Evolutionary conservation across 2,329 filamentous ascomycete genomes (phyloP), one percentile per base, ranked within the genome.

Genomic region (Phaeosphaeriaceae sp.): DNA sequence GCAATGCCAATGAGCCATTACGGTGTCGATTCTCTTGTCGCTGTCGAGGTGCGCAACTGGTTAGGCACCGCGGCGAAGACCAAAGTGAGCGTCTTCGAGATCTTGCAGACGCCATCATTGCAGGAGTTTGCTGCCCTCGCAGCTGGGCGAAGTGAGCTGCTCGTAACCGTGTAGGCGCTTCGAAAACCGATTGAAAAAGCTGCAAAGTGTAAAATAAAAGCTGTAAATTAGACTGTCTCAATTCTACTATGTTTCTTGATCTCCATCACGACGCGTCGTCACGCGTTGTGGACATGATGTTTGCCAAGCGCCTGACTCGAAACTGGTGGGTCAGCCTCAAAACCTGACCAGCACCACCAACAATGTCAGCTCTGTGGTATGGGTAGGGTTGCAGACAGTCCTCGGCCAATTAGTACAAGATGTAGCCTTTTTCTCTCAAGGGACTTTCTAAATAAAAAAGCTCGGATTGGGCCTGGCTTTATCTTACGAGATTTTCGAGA

Each of bases 1-100:
- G 36, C 41, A 7, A 13, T 19, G n/a, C 31, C 33, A 11, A 13
- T 51, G 36, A 6, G 17, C 15, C 5, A 33, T 4, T 67, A 70
- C 47, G 67, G 67, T 4, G 52, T 69, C 2, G 67, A 70, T 40
- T 69, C 66, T 4, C 56, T 70, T 2, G 54, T 66, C n/a, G 62
- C 66, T 7, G 53, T 69, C 7, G 64, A 68, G 49, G 9, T 69
- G 20, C 46, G 66, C 2, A 65, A 60, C 11, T 62, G 61, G 56
- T 17, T 64, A 13, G 36, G 36, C 17, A 41, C 20, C 7, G 19
- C 19, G 11, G 17, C 36, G 7, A n/a, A 17, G n/a, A 31, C 21
- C 11, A 24, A 40, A 27, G 27, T 50, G 20, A 13, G 20, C 3
- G 21, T 50, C 3, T 50, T 50, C n/a, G 48, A 50, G 13, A 36